Percentiles rank a stretch among this genome's conserved stretches.
phyloP scores from a whole-genome alignment of 768 basidiomycete genomes.

The Leccinum disarticulatum region DNA sequence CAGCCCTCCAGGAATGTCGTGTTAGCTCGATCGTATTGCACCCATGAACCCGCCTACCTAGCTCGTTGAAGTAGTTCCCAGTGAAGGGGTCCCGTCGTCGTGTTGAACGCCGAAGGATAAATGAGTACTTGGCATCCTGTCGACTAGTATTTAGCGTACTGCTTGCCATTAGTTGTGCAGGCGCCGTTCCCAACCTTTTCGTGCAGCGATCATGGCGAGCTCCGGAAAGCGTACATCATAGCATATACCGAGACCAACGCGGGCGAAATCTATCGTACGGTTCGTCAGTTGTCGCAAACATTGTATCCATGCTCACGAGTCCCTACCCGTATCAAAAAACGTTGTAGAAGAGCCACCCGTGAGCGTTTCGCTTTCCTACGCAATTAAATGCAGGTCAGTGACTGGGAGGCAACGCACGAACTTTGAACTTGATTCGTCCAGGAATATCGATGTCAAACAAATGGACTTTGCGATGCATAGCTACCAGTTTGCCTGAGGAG shows the following conservation, averaged over 20 bases:
- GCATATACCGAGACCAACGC: conserved; percentile 93
- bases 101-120: conserved; percentile 95
- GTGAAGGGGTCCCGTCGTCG: conserved; percentile 92
- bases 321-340: conserved; percentile 82
- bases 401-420: conserved; percentile 22
- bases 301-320: background rate
- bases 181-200: conserved; percentile 57
- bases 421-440: conserved; percentile 88
- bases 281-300: background rate
- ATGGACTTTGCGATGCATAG: conserved; percentile 91
- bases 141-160: conserved; percentile 3
- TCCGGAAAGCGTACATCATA: conserved; percentile 97
- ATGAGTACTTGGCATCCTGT: conserved; percentile 84
- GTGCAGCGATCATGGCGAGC: conserved; percentile 85
- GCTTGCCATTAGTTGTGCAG: background rate
- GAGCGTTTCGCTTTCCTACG: conserved; percentile 84
- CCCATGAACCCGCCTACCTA: conserved; percentile 44
- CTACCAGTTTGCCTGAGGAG: conserved; percentile 75
- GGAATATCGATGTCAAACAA: conserved; percentile 98
- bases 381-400: conserved; percentile 5
- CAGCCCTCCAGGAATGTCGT: conserved; percentile 55
- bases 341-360: conserved; percentile 73
- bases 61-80: conserved; percentile 92
- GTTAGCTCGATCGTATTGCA: conserved; percentile 8
- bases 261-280: conserved; percentile 78